These are phyloP conservation scores for Eucalyptus melliodora DNA, from an alignment of 345 rosid species.

Conservation along the genomic window DNA sequence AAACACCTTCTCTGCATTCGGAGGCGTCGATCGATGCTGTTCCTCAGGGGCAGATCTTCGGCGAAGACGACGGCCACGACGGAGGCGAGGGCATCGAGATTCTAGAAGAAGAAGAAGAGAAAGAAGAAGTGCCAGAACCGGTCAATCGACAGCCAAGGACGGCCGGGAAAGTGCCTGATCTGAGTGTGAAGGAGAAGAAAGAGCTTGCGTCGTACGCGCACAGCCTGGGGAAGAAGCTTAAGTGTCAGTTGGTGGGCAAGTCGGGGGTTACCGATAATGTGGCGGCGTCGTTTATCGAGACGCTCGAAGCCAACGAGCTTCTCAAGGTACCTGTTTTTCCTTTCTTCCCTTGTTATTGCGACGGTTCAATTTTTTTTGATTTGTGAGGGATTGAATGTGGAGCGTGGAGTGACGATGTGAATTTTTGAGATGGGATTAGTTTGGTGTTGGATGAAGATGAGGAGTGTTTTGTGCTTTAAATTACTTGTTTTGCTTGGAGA, in stretches of 20 bases:
- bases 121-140: neutral
- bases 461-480: neutral
- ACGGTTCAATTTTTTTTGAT: neutral
- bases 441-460: neutral
- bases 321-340: conserved; percentile 35
- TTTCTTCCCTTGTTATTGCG: neutral
- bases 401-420: neutral
- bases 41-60: neutral
- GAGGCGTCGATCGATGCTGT: neutral
- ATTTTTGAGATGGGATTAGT: neutral
- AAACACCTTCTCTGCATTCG: neutral
- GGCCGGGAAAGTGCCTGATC: neutral
- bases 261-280: conserved; percentile 71
- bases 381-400: neutral
- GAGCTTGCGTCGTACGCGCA: conserved; percentile 73
- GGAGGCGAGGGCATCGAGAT: neutral
- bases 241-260: conserved; percentile 71
- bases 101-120: neutral
- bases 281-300: conserved; percentile 50
- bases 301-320: conserved; percentile 75
- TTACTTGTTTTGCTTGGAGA: neutral
- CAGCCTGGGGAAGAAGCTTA: conserved; percentile 66
- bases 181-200: conserved; percentile 79
- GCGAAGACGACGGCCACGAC: neutral
- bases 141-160: neutral